phyloP scores from a whole-genome alignment of 306 rosid species.

The Begonia peltatifolia region DNA sequence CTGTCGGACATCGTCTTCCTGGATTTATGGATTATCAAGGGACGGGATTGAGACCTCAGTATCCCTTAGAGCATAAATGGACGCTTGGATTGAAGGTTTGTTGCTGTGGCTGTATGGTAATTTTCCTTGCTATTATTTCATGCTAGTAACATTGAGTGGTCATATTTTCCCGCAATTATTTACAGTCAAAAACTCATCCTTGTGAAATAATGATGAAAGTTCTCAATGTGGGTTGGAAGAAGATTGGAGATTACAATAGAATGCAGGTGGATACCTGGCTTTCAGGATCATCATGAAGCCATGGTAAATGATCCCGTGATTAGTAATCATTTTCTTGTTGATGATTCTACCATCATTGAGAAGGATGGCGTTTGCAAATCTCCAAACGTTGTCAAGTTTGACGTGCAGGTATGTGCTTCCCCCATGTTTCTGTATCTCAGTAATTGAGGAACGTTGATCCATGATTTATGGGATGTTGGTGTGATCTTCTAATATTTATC shows the following conservation, averaged over 20 bases:
- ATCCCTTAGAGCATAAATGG: constrained; percentile 84
- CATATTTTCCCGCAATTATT: constrained; percentile 7
- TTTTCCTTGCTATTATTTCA: constrained; percentile 1
- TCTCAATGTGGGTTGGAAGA: constrained; percentile 83
- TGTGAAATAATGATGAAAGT: constrained; percentile 96
- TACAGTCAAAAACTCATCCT: constrained; percentile 86
- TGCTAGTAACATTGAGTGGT: constrained; percentile 13
- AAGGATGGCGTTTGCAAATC: constrained; percentile 37
- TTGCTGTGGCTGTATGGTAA: not conserved
- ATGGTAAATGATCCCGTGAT: constrained; percentile 45
- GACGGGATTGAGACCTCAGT: constrained; percentile 46
- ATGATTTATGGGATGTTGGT: too few relatives aligned
- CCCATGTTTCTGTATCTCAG: too few relatives aligned
- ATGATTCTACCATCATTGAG: constrained; percentile 56
- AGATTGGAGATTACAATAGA: constrained; percentile 93
- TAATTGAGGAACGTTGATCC: too few relatives aligned
- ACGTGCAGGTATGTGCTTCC: constrained; percentile 57
- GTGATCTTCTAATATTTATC: too few relatives aligned
- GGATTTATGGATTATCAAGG: constrained; percentile 74
- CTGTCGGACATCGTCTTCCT: constrained; percentile 53
- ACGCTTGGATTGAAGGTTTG: constrained; percentile 94
- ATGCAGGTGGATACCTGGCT: constrained; percentile 69
- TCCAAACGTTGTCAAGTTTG: constrained; percentile 71
- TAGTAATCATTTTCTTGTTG: constrained; percentile 39
- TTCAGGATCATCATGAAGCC: constrained; percentile 51